Conservation (phyloP, 371 early-diverging fungal genomes). For the Nematocida sp. region DNA sequence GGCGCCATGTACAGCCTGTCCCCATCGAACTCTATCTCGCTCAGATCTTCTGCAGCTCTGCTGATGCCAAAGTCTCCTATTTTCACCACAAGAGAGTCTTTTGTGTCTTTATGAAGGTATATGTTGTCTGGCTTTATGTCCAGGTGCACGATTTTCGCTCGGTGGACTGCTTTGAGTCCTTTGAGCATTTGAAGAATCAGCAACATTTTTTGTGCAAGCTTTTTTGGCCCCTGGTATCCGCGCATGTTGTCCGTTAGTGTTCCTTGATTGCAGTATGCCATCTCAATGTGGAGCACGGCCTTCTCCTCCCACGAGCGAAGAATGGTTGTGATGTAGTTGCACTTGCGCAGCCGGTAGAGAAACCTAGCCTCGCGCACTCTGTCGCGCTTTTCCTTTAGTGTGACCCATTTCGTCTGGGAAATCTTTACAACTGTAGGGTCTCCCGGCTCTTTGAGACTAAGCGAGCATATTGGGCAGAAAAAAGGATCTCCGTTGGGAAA, state of each 20-base stretch:
- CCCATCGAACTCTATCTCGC: slow-evolving; percentile 70
- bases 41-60: slow-evolving; percentile 12
- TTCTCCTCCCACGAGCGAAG: slow-evolving; percentile 77
- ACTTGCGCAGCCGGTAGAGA: slow-evolving; percentile 23
- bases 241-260: slow-evolving; percentile 49
- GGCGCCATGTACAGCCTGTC: slow-evolving; percentile 88
- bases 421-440: slow-evolving; percentile 41
- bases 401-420: slow-evolving; percentile 28
- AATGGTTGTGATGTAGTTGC: slow-evolving; percentile 1
- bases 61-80: slow-evolving; percentile 62
- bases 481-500: not conserved
- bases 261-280: slow-evolving; percentile 70
- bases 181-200: slow-evolving; percentile 47
- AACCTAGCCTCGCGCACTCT: slow-evolving; percentile 54
- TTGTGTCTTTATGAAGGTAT: slow-evolving; percentile 8
- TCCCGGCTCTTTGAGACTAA: not conserved
- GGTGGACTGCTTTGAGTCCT: slow-evolving; percentile 54
- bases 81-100: slow-evolving; percentile 29
- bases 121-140: slow-evolving; percentile 64
- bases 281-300: slow-evolving; percentile 75
- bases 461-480: not conserved
- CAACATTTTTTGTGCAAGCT: not conserved
- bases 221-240: slow-evolving; percentile 2
- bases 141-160: slow-evolving; percentile 51
- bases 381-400: slow-evolving; percentile 26